A percentile compares a stretch with the other conserved stretches of the same genome.
Conservation (phyloP, 2,329 filamentous ascomycete genomes). For the Fusarium sulawesiense region DNA sequence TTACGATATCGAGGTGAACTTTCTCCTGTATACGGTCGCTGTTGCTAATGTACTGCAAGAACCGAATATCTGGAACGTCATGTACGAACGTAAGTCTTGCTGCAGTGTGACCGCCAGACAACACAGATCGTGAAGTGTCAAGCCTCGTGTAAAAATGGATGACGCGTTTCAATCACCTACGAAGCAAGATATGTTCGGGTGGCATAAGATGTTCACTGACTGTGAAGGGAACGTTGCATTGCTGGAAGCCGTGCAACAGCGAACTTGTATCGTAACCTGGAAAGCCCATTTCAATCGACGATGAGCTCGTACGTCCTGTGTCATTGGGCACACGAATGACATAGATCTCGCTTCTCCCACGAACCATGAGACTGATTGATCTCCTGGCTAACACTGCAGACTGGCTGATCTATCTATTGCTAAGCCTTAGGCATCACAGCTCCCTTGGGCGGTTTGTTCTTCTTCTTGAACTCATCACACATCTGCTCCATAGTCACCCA, state of each 20-base stretch:
- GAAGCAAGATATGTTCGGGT: background rate
- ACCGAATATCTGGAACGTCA: background rate
- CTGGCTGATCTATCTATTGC: background rate
- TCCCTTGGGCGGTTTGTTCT: conserved; percentile 66
- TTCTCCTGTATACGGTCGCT: no score
- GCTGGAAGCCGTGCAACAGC: background rate
- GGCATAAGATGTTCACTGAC: background rate
- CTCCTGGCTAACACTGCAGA: background rate
- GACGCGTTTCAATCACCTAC: background rate
- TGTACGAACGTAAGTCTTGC: background rate
- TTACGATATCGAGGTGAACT: no score
- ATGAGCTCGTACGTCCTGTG: background rate
- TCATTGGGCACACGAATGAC: background rate
- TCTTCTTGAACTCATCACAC: conserved; percentile 77
- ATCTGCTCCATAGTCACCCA: conserved; percentile 79
- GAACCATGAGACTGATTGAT: rapidly evolving
- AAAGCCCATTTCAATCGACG: background rate
- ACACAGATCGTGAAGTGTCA: background rate
- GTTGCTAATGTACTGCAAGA: no score
- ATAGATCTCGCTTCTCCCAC: background rate
- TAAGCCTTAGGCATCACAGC: conserved; percentile 54
- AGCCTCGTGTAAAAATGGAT: background rate
- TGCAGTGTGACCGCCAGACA: background rate
- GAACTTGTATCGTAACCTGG: background rate
- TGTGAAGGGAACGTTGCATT: background rate